phyloP scores from a whole-genome alignment of 768 basidiomycete species.

The Cyclocybe aegerita region DNA sequence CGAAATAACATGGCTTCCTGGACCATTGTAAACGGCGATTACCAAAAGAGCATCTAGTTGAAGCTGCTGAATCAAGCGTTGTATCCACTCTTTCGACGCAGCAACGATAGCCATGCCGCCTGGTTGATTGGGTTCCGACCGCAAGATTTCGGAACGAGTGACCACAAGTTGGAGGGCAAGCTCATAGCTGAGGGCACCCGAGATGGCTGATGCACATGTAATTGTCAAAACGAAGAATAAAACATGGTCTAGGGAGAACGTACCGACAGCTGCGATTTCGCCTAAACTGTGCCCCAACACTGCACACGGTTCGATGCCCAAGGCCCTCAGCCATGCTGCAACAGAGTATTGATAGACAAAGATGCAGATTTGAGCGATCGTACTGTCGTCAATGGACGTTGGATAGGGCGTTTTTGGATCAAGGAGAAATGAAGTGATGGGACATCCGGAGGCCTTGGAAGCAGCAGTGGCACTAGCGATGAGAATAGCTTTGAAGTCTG shows the following conservation, averaged over 20 bases:
- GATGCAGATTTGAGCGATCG: constrained; percentile 26
- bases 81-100: constrained; percentile 13
- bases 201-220: constrained; percentile 14
- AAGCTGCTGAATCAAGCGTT: constrained; percentile 9
- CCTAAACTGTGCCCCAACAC: constrained; percentile 31
- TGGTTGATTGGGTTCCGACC: constrained; percentile 9
- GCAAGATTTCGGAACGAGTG: constrained; percentile 19
- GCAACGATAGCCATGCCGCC: constrained; percentile 26
- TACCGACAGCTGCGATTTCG: constrained; percentile 30
- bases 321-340: constrained; percentile 17
- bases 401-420: constrained; percentile 3
- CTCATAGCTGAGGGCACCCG: constrained; percentile 21
- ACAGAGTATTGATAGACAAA: constrained; percentile 31
- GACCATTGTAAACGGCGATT: constrained; percentile 23
- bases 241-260: constrained; percentile 1
- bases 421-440: constrained; percentile 19
- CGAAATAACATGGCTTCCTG: constrained; percentile 22
- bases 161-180: constrained; percentile 24
- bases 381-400: constrained; percentile 15
- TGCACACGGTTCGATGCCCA: constrained; percentile 20
- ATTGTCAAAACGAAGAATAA: background rate
- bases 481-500: constrained; percentile 19
- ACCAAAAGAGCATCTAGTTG: constrained; percentile 12
- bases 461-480: constrained; percentile 11
- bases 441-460: constrained; percentile 14